A percentile compares a stretch with the other conserved stretches of the same genome.
phyloP scores from a whole-genome alignment of 2,329 filamentous ascomycete species.

The Xylariaceae sp. region DNA sequence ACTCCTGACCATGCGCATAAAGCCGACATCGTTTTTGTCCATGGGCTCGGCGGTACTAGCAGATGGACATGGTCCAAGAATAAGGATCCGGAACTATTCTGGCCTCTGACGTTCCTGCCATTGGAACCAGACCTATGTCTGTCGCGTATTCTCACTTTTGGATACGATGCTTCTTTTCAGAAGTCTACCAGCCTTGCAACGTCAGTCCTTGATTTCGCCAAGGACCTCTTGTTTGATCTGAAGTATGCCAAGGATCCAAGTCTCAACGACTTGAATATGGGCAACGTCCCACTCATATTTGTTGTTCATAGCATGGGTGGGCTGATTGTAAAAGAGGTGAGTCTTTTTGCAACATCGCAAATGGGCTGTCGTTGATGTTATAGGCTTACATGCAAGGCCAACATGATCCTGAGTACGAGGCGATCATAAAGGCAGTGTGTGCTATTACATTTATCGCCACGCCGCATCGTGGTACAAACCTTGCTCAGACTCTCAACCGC shows the following conservation, averaged over 20 bases:
- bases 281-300: conserved; percentile 25
- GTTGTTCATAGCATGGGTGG: conserved; percentile 33
- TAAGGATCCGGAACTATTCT: conserved; percentile 28
- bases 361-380: background rate
- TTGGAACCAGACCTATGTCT: conserved; percentile 25
- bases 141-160: conserved; percentile 33
- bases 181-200: conserved; percentile 17
- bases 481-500: conserved; percentile 31
- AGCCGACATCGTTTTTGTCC: conserved; percentile 34
- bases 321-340: conserved; percentile 29
- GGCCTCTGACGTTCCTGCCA: conserved; percentile 32
- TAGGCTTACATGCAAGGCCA: conserved; percentile 26
- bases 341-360: too few species aligned
- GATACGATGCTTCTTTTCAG: conserved; percentile 31
- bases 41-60: conserved; percentile 35
- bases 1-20: conserved; percentile 15
- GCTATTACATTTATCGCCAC: conserved; percentile 34
- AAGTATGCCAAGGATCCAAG: conserved; percentile 24
- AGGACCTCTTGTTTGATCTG: conserved; percentile 30
- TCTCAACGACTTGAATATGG: conserved; percentile 18
- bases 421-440: conserved; percentile 25
- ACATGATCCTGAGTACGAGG: conserved; percentile 24
- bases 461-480: conserved; percentile 31
- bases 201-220: conserved; percentile 33
- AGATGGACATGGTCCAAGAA: conserved; percentile 30